phyloP scores from a whole-genome alignment of 257 asterid genomes.

The Primulina tabacum region DNA sequence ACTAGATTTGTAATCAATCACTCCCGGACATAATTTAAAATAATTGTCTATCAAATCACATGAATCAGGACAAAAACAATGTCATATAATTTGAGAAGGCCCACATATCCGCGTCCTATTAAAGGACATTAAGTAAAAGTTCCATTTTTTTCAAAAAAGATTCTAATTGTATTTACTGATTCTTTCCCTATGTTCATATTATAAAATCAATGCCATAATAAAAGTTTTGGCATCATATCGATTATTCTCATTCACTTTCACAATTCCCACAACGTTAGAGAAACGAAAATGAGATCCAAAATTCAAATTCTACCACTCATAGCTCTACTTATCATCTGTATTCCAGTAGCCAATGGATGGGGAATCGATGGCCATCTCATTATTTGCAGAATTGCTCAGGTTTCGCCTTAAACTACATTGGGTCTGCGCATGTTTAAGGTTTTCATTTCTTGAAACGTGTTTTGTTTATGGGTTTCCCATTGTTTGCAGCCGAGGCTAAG shows the following conservation, averaged over 20 bases:
- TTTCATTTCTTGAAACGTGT: too few relatives aligned
- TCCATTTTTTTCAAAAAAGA: background rate
- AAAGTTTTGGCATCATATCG: too few relatives aligned
- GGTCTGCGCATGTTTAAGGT: too few relatives aligned
- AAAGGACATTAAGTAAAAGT: background rate
- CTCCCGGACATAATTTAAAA: too few relatives aligned
- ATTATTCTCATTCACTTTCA: too few relatives aligned
- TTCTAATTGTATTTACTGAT: background rate
- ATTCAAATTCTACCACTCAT: conserved; percentile 26
- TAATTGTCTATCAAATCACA: too few relatives aligned
- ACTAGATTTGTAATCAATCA: too few relatives aligned
- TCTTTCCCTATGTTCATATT: background rate
- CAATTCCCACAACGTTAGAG: background rate
- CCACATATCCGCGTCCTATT: background rate
- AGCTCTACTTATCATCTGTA: conserved; percentile 24
- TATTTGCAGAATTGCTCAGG: conserved; percentile 78
- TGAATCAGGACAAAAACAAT: background rate
- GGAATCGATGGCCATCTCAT: conserved; percentile 81
- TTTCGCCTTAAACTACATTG: conserved; percentile 9
- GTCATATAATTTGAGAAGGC: background rate
- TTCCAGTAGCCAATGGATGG: conserved; percentile 62
- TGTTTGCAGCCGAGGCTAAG: conserved; percentile 57
- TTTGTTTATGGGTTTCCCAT: background rate
- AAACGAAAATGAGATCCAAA: conserved; percentile 35
- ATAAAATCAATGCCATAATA: background rate